Conservation (phyloP, 345 rosid genomes). For the Noccaea bulbosa region DNA sequence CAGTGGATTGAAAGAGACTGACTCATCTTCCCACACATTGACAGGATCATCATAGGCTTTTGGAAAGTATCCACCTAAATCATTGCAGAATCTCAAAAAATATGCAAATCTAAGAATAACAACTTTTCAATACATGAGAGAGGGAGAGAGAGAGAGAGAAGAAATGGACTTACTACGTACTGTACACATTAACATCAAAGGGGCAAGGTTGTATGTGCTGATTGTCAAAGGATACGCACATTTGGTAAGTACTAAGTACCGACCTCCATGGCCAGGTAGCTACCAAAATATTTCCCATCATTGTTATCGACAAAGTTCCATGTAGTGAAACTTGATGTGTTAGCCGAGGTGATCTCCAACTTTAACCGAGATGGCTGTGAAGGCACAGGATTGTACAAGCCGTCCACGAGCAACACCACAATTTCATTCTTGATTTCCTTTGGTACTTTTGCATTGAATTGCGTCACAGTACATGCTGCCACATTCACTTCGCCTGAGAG, state of each 20-base stretch:
- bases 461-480: conserved; percentile 55
- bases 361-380: conserved; percentile 62
- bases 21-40: conserved; percentile 86
- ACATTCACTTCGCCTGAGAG: conserved; percentile 62
- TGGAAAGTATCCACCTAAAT: conserved; percentile 83
- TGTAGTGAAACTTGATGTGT: conserved; percentile 63
- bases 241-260: conserved; percentile 79
- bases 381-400: conserved; percentile 62
- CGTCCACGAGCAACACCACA: conserved; percentile 65
- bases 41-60: conserved; percentile 67
- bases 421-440: conserved; percentile 69
- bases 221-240: conserved; percentile 60
- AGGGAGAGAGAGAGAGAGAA: too few species aligned
- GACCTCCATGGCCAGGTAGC: conserved; percentile 61
- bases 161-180: conserved; percentile 57
- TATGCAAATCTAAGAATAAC: not conserved
- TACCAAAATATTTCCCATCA: conserved; percentile 73
- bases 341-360: conserved; percentile 64
- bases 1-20: conserved; percentile 67
- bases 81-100: conserved; percentile 28
- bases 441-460: conserved; percentile 58
- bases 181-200: conserved; percentile 58
- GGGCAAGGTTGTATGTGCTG: conserved; percentile 61
- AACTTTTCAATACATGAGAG: not conserved
- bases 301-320: conserved; percentile 66